Conservation (phyloP, 1,139 yeast genomes). For the Spathaspora sp. region DNA sequence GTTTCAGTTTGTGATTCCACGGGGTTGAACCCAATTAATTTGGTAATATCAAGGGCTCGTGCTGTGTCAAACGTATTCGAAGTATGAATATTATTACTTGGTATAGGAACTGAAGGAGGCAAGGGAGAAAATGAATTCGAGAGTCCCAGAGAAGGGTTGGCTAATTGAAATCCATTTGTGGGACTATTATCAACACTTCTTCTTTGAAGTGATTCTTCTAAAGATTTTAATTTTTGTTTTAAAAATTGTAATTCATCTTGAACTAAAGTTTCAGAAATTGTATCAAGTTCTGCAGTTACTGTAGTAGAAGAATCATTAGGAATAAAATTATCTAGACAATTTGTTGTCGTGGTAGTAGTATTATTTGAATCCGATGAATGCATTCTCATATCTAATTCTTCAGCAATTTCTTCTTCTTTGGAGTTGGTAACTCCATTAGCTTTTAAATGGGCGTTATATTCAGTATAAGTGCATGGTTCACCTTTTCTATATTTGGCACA, state of each 20-base stretch:
- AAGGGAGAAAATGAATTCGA: neutral
- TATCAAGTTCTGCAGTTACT: neutral
- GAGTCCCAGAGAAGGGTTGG: neutral
- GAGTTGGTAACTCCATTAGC: neutral
- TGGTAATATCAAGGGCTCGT: neutral
- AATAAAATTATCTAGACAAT: neutral
- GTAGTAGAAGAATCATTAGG: neutral
- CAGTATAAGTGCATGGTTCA: conserved; percentile 24
- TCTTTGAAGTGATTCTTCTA: conserved; percentile 12
- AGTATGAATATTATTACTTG: neutral
- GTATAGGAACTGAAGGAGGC: neutral
- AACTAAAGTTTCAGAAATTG: conserved; percentile 9
- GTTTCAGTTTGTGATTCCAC: conserved; percentile 20
- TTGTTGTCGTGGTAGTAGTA: neutral
- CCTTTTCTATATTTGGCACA: conserved; percentile 36
- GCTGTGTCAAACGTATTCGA: neutral
- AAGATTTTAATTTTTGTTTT: conserved; percentile 17
- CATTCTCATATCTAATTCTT: conserved; percentile 4
- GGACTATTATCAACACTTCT: conserved; percentile 6
- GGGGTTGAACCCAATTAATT: conserved; percentile 14
- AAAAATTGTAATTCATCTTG: conserved; percentile 18
- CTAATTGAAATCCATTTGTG: neutral
- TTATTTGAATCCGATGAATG: neutral
- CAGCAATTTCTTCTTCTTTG: conserved; percentile 7
- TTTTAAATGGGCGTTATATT: conserved; percentile 4